phyloP scores from a whole-genome alignment of 202 grass and related monocot species.

The Dendrocalamus latiflorus region DNA sequence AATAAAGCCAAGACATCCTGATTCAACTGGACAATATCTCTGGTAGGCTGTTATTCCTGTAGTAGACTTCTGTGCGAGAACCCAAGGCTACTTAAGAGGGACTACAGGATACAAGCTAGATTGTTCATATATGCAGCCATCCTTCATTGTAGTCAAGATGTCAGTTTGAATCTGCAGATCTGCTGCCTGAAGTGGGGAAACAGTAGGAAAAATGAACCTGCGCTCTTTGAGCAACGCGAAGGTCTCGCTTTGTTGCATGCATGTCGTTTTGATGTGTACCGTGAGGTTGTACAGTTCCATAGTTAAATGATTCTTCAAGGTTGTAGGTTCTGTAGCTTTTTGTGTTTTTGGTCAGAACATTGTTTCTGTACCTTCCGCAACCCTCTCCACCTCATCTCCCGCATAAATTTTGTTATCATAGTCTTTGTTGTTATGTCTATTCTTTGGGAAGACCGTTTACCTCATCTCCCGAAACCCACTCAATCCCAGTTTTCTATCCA shows the following conservation, averaged over 20 bases:
- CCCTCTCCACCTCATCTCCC: no score
- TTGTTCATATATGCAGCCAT: neutral
- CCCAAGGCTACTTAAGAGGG: neutral
- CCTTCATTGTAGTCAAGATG: neutral
- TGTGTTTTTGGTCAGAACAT: neutral
- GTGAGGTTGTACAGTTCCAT: neutral
- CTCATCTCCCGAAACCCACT: no score
- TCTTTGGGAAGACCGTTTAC: no score
- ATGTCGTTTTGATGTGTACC: neutral
- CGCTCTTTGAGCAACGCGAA: neutral
- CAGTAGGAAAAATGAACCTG: neutral
- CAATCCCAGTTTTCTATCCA: no score
- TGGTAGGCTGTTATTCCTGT: neutral
- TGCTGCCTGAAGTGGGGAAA: neutral
- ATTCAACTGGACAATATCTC: slow-evolving; percentile 11
- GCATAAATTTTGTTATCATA: no score
- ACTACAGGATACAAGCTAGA: neutral
- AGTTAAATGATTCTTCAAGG: neutral
- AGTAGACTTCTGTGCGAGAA: slow-evolving; percentile 16
- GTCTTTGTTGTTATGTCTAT: no score
- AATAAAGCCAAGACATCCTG: slow-evolving; percentile 14
- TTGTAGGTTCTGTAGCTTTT: neutral
- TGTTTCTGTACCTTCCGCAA: neutral
- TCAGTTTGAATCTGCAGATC: neutral
- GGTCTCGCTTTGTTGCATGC: neutral